phyloP scores from a whole-genome alignment of 2,329 filamentous ascomycete species.

The Lasiodiplodia gonubiensis region DNA sequence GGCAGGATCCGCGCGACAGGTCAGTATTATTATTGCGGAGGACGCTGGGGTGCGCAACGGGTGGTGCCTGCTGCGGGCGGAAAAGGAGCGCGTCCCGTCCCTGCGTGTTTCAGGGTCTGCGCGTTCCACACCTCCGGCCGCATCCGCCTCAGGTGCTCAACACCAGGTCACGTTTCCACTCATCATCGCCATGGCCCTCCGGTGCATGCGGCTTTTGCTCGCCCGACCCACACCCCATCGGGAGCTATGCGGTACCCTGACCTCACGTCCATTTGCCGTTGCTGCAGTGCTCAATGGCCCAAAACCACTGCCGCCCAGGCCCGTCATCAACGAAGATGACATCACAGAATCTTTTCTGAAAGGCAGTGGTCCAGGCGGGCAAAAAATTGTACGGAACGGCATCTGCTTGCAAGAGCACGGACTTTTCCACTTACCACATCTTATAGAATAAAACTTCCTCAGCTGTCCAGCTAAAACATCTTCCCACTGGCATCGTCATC shows the following conservation, averaged over 20 bases:
- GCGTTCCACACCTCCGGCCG: background rate
- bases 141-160: background rate
- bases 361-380: slow-evolving; percentile 89
- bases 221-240: background rate
- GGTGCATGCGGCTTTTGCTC: background rate
- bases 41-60: slow-evolving; percentile 20
- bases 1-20: slow-evolving; percentile 2
- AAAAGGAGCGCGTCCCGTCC: slow-evolving; percentile 18
- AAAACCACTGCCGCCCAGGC: slow-evolving; percentile 76
- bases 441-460: slow-evolving; percentile 89
- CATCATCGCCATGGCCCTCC: slow-evolving; percentile 8
- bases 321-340: slow-evolving; percentile 76
- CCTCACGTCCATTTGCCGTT: slow-evolving; percentile 34
- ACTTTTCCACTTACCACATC: slow-evolving; percentile 4
- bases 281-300: slow-evolving; percentile 34
- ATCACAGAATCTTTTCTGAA: slow-evolving; percentile 87
- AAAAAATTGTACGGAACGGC: slow-evolving; percentile 72
- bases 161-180: slow-evolving; percentile 1
- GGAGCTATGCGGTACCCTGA: background rate
- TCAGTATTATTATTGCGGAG: slow-evolving; percentile 22
- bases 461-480: slow-evolving; percentile 89
- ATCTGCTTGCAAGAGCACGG: background rate
- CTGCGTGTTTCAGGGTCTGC: slow-evolving; percentile 21
- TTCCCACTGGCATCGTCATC: slow-evolving; percentile 88
- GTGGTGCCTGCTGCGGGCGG: slow-evolving; percentile 18